phyloP scores from a whole-genome alignment of 805 yeast species.

The Metschnikowia drakensbergensis region DNA sequence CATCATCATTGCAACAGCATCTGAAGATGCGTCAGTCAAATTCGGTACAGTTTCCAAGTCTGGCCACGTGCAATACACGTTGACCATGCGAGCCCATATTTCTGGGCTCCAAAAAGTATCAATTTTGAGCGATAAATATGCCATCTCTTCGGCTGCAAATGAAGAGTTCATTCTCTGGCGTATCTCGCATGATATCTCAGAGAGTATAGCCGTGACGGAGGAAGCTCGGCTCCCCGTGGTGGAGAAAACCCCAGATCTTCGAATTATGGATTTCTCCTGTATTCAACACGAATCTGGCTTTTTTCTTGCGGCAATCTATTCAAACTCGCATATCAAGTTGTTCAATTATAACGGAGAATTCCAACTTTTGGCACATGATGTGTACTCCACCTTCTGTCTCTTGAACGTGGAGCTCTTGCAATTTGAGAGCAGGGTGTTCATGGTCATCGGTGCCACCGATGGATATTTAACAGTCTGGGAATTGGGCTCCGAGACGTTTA shows the following conservation, averaged over 20 bases:
- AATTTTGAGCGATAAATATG: slow-evolving; percentile 48
- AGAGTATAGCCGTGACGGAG: slow-evolving; percentile 45
- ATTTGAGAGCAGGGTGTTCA: slow-evolving; percentile 22
- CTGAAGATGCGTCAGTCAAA: slow-evolving; percentile 82
- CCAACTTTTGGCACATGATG: slow-evolving; percentile 41
- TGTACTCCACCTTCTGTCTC: slow-evolving; percentile 73
- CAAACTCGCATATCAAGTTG: slow-evolving; percentile 72
- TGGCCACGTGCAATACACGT: slow-evolving; percentile 46
- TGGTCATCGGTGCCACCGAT: slow-evolving; percentile 70
- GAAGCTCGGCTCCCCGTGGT: slow-evolving; percentile 54
- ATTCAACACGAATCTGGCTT: slow-evolving; percentile 44
- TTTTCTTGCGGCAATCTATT: slow-evolving; percentile 67
- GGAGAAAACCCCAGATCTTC: slow-evolving; percentile 65
- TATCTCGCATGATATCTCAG: slow-evolving; percentile 33
- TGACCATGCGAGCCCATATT: slow-evolving; percentile 76
- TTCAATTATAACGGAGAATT: slow-evolving; percentile 56
- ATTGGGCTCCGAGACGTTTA: not conserved
- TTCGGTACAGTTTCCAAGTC: slow-evolving; percentile 40
- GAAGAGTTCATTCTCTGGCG: slow-evolving; percentile 89
- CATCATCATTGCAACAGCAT: slow-evolving; percentile 63
- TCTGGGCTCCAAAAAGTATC: slow-evolving; percentile 81
- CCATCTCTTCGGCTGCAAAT: slow-evolving; percentile 65
- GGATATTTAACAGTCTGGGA: slow-evolving; percentile 67
- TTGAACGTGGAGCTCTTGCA: slow-evolving; percentile 53
- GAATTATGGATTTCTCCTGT: slow-evolving; percentile 79